phyloP scores from a whole-genome alignment of 78 protist species.

The Dictyostelium brefeldianum region DNA sequence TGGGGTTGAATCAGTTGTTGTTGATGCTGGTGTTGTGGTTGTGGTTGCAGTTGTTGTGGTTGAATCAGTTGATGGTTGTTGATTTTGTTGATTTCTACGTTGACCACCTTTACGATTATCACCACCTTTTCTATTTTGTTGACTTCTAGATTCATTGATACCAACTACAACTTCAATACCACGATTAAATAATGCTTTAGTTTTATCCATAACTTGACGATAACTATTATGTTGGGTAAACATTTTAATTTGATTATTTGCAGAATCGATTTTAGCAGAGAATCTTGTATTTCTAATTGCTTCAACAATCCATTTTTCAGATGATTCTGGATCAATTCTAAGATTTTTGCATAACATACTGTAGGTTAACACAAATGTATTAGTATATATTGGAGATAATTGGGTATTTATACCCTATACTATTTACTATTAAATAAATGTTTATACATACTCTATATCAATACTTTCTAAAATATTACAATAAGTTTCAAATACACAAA shows the following conservation, averaged over 20 bases:
- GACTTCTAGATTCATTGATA: constrained; percentile 64
- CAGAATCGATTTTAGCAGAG: constrained; percentile 94
- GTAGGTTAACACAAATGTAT: not conserved
- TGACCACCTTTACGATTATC: constrained; percentile 31
- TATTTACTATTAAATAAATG: not conserved
- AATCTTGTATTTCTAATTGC: constrained; percentile 91
- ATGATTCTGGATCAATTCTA: constrained; percentile 81
- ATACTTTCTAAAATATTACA: constrained; percentile 93
- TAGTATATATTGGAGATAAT: not conserved
- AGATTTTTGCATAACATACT: constrained; percentile 91
- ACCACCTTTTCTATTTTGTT: constrained; percentile 35
- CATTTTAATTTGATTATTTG: constrained; percentile 86
- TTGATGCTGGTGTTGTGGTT: not conserved
- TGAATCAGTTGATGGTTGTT: not conserved
- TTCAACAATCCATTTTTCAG: constrained; percentile 95
- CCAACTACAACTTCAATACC: constrained; percentile 81
- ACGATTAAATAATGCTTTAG: constrained; percentile 82
- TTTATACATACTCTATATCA: constrained; percentile 88
- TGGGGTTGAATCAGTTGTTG: not conserved
- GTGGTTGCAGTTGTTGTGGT: not conserved
- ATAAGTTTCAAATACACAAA: constrained; percentile 94
- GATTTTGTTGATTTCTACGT: constrained; percentile 9
- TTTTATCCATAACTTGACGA: constrained; percentile 93
- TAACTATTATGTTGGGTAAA: constrained; percentile 84
- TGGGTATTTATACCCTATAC: not conserved